phyloP scores from a whole-genome alignment of 1,284 basidiomycete genomes.

The Macrocystidia cucumis region DNA sequence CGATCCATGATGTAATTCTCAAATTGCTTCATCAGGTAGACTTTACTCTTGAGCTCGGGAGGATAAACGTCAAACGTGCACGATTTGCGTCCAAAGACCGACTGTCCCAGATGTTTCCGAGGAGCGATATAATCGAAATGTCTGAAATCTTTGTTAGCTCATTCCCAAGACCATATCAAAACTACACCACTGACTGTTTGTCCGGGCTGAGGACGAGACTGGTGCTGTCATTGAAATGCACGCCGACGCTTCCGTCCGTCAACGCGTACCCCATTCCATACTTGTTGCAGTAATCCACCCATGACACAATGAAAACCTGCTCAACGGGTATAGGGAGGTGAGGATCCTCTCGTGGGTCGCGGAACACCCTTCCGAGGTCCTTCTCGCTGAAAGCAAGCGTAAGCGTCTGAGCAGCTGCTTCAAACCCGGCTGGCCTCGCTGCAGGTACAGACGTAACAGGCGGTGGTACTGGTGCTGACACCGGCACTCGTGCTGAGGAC shows the following conservation, averaged over 20 bases:
- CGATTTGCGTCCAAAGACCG: conserved; percentile 64
- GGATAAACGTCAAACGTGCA: conserved; percentile 59
- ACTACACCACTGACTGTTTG: conserved; percentile 75
- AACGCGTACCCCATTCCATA: conserved; percentile 98
- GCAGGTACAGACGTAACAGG: conserved; percentile 12
- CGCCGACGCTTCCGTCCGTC: conserved; percentile 90
- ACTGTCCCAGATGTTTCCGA: conserved; percentile 48
- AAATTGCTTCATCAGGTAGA: conserved; percentile 89
- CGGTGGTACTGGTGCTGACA: neutral
- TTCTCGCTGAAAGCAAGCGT: conserved; percentile 63
- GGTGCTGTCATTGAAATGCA: conserved; percentile 95
- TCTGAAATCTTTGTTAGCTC: conserved; percentile 32
- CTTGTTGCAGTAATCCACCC: conserved; percentile 98
- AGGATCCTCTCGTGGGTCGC: conserved; percentile 48
- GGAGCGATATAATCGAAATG: conserved; percentile 82
- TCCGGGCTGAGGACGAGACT: conserved; percentile 79
- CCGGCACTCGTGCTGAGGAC: too few species aligned
- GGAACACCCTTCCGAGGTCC: conserved; percentile 51
- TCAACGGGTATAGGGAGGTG: conserved; percentile 58
- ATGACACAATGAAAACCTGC: conserved; percentile 88
- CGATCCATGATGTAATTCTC: conserved; percentile 89
- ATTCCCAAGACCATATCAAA: too few species aligned
- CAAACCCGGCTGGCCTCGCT: conserved; percentile 48
- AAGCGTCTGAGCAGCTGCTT: conserved; percentile 61
- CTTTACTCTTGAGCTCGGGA: conserved; percentile 78